A percentile compares a stretch with the other conserved stretches of the same genome.
These are phyloP conservation scores for Trichomonas vaginalis DNA, from an alignment of 208 protist genomes.

Conservation along the genomic window DNA sequence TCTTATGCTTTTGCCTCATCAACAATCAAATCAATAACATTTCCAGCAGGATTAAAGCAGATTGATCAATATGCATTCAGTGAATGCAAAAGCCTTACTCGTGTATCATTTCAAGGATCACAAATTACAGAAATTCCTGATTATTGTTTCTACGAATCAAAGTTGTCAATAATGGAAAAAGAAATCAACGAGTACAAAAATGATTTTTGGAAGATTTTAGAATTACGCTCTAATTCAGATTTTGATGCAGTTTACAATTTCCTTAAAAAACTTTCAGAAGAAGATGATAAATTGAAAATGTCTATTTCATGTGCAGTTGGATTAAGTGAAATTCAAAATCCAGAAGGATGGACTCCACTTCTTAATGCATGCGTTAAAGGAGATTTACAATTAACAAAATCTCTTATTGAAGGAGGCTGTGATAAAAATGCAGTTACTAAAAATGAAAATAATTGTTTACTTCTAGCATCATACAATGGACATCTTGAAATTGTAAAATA, in stretches of 20 bases:
- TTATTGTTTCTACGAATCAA: neutral
- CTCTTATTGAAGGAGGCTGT: neutral
- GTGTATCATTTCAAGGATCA: neutral
- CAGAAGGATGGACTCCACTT: no score
- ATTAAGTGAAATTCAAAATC: no score
- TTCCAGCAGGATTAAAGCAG: neutral
- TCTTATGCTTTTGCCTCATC: neutral
- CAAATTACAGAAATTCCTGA: neutral
- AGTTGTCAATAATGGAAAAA: no score
- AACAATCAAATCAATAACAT: neutral
- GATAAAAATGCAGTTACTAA: neutral
- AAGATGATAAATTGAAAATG: no score
- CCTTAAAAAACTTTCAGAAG: no score
- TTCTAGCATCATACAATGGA: neutral
- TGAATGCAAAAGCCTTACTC: neutral
- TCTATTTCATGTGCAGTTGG: no score
- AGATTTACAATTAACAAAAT: neutral
- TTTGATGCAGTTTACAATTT: no score
- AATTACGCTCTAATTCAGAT: no score
- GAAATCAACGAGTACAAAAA: no score
- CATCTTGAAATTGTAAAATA: neutral
- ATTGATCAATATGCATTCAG: neutral
- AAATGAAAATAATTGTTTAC: neutral
- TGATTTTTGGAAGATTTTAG: no score
- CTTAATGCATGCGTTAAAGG: neutral